Evolutionary conservation across 1,139 yeast species (phyloP), one percentile per base, ranked within the genome.

Genomic region (Protomyces inouyei): DNA sequence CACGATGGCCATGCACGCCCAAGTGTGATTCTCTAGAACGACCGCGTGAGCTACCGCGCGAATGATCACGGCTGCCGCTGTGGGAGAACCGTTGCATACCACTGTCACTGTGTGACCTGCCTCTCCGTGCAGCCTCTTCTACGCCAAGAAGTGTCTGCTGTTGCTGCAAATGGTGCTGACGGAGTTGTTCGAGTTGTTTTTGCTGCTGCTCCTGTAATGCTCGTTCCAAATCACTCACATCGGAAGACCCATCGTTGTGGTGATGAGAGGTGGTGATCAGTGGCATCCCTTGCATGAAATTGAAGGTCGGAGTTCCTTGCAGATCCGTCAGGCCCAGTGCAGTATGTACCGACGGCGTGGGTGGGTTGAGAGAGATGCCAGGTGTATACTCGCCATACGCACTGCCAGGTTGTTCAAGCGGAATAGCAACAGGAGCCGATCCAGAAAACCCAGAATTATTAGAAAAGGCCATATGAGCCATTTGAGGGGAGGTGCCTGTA

Each of bases 331-430:
- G 5, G 14, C 25, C 48, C 25, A 43, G 16, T 37, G 18, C 23
- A 9, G 35, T 40, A 32, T 38, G 43, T 16, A n/a, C 35, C 14
- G 25, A n/a, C 14, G 63, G 63, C 10, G 63, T 51, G 23, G 63
- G 63, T 5, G 63, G 63, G 18, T 59, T 52, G 57, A 59, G 53
- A 28, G 63, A 38, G 36, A 59, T 59, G 35, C 46, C 63, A 0
- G 63, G 63, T 12, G 63, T 46, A 18, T 40, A 43, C 25, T 43
- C 48, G 8, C 48, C 48, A 43, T 16, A 43, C 5, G 48, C 48
- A 43, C 25, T 43, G 25, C 48, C 25, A 10, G 48, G 48, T 21
- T 43, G 48, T 43, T 18, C 48, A 10, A 43, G 23, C 21, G 25
- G 48, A 16, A 43, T 43, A 18, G 48, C 48, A 2, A 43, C 48